These are phyloP conservation scores for Boletus barrowsii DNA, from an alignment of 768 basidiomycete species.

Conservation along the genomic window DNA sequence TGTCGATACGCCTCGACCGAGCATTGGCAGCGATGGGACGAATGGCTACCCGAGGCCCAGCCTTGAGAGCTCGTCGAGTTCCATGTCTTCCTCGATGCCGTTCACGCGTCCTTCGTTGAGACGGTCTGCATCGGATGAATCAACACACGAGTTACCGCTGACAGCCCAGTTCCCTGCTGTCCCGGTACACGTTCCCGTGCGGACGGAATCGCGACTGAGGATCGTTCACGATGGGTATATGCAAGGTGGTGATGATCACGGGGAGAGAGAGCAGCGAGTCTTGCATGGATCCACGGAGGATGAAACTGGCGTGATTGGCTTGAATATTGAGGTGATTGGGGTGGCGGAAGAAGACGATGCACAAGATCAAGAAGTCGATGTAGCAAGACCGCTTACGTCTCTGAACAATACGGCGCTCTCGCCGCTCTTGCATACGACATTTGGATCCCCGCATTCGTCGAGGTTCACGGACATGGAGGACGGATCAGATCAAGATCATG, in stretches of 20 bases:
- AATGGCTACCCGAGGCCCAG: conserved; percentile 22
- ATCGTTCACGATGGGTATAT: conserved; percentile 27
- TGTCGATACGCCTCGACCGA: conserved; percentile 14
- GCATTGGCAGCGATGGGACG: conserved; percentile 21
- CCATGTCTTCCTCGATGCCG: conserved; percentile 13
- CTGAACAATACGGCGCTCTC: conserved; percentile 21
- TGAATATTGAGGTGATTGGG: conserved; percentile 16
- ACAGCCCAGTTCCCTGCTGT: conserved; percentile 33
- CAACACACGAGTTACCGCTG: conserved; percentile 22
- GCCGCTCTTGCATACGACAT: conserved; percentile 41
- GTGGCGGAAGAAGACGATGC: conserved; percentile 9
- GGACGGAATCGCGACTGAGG: conserved; percentile 31
- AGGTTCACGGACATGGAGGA: conserved; percentile 30
- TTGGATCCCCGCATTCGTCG: conserved; percentile 38
- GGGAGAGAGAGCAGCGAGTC: conserved; percentile 15
- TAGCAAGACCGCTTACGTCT: background rate
- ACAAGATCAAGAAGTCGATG: conserved; percentile 9
- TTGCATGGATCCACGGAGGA: conserved; percentile 21
- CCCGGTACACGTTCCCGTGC: conserved; percentile 27
- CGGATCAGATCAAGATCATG: conserved; percentile 23
- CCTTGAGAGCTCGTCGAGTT: conserved; percentile 22
- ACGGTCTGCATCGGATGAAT: conserved; percentile 25
- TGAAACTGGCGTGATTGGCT: background rate
- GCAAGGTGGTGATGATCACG: conserved; percentile 19
- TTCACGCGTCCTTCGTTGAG: conserved; percentile 20